Evolutionary conservation across 441 rosid genomes (phyloP).

Genomic region (Mallotus japonicus): DNA sequence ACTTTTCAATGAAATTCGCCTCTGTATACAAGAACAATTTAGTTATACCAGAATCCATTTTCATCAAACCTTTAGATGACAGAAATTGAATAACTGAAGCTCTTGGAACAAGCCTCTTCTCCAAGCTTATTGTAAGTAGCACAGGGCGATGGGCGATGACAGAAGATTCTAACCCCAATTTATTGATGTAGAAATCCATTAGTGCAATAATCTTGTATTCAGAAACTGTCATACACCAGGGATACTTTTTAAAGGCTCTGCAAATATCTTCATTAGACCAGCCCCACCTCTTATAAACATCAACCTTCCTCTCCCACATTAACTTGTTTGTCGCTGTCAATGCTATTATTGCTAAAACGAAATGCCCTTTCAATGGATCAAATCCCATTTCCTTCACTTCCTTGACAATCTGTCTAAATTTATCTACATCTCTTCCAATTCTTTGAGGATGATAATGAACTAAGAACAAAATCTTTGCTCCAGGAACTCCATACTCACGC

Average conservation of each 20-base stretch:
- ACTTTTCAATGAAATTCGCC: neutral
- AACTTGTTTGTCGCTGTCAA: neutral
- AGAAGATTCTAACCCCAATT: conserved; percentile 16
- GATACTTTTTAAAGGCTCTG: conserved; percentile 8
- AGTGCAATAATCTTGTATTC: conserved; percentile 8
- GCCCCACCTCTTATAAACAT: conserved; percentile 15
- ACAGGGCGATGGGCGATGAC: neutral
- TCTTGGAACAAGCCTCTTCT: conserved; percentile 21
- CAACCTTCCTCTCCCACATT: conserved; percentile 6
- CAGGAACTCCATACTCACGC: conserved; percentile 16
- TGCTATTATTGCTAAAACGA: conserved; percentile 7
- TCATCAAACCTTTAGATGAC: conserved; percentile 1
- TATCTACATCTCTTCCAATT: neutral
- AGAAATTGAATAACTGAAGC: neutral
- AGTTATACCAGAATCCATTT: neutral
- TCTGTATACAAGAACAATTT: neutral
- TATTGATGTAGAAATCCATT: conserved; percentile 17
- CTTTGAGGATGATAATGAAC: neutral
- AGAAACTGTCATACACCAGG: neutral
- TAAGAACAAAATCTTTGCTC: neutral
- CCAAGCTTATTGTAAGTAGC: conserved; percentile 13
- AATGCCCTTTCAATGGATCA: conserved; percentile 5
- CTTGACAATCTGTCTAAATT: neutral
- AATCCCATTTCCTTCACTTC: conserved; percentile 22
- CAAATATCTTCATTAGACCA: conserved; percentile 14